Evolutionary conservation across 2,329 filamentous ascomycete species (phyloP).

Genomic region (Knoxdaviesia proteae): DNA sequence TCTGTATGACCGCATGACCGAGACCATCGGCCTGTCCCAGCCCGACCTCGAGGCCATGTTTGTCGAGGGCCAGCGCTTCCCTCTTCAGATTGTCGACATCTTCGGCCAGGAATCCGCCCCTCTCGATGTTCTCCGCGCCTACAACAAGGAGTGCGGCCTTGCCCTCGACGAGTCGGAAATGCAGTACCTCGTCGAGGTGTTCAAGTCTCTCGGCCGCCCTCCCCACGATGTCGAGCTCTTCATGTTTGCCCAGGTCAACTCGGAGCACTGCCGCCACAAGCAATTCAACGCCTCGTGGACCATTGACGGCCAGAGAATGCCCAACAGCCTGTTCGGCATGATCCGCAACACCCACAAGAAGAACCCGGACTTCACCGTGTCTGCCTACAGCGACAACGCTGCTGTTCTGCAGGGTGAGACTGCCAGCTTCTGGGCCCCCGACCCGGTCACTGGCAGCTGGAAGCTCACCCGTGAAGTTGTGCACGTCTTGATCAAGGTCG

Average conservation of each 20-base stretch:
- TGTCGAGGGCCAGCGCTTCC: slow-evolving; percentile 37
- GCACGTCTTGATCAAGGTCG: slow-evolving; percentile 81
- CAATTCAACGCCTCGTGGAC: slow-evolving; percentile 96
- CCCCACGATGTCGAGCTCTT: slow-evolving; percentile 80
- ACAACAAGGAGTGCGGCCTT: slow-evolving; percentile 68
- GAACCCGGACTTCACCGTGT: slow-evolving; percentile 66
- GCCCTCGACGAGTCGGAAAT: slow-evolving; percentile 79
- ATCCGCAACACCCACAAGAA: slow-evolving; percentile 86
- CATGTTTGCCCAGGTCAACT: slow-evolving; percentile 99
- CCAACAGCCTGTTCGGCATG: slow-evolving; percentile 77
- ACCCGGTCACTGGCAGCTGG: slow-evolving; percentile 74
- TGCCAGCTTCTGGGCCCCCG: slow-evolving; percentile 56
- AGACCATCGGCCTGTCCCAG: slow-evolving; percentile 45
- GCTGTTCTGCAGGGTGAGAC: slow-evolving; percentile 43
- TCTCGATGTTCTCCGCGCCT: slow-evolving; percentile 52
- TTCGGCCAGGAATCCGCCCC: slow-evolving; percentile 44
- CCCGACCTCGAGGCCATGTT: slow-evolving; percentile 65
- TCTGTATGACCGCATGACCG: slow-evolving; percentile 90
- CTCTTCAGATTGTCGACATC: slow-evolving; percentile 58
- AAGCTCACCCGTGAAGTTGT: slow-evolving; percentile 67
- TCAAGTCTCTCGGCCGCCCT: slow-evolving; percentile 26
- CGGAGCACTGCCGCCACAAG: slow-evolving; percentile 72
- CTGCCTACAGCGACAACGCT: slow-evolving; percentile 93
- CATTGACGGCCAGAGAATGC: slow-evolving; percentile 68
- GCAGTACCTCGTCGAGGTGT: slow-evolving; percentile 65